Percentiles rank a stretch among this genome's conserved stretches.
Evolutionary conservation across 2,329 filamentous ascomycete genomes (phyloP).

Genomic region (Fusarium buharicum): DNA sequence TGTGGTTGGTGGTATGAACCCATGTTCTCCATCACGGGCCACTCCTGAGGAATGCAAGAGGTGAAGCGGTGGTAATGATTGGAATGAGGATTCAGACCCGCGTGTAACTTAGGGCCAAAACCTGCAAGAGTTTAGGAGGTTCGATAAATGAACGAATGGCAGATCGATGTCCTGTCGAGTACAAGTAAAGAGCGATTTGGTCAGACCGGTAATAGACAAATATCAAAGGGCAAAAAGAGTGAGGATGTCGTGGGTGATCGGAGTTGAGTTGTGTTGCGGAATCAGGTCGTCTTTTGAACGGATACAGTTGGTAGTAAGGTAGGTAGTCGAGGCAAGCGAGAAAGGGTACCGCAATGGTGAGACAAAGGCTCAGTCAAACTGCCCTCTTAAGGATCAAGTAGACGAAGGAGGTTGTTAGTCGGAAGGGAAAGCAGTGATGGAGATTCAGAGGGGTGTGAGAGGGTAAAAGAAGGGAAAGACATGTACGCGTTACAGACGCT

Average conservation of each 20-base stretch:
- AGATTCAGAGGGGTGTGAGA: slow-evolving; percentile 48
- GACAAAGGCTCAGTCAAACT: slow-evolving; percentile 48
- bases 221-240: slow-evolving; percentile 37
- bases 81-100: slow-evolving; percentile 29
- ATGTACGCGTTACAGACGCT: slow-evolving; percentile 36
- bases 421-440: slow-evolving; percentile 43
- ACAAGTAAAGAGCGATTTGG: slow-evolving; percentile 41
- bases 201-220: slow-evolving; percentile 20
- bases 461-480: slow-evolving; percentile 53
- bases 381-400: slow-evolving; percentile 50
- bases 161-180: slow-evolving; percentile 18
- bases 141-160: slow-evolving; percentile 27
- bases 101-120: slow-evolving; percentile 18
- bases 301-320: slow-evolving; percentile 31
- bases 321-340: slow-evolving; percentile 46
- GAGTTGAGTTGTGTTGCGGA: slow-evolving; percentile 30
- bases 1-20: slow-evolving; percentile 50
- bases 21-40: slow-evolving; percentile 47
- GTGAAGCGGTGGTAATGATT: slow-evolving; percentile 28
- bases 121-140: slow-evolving; percentile 6
- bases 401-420: slow-evolving; percentile 48
- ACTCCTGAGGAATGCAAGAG: slow-evolving; percentile 27
- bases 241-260: slow-evolving; percentile 33
- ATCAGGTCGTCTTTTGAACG: slow-evolving; percentile 46
- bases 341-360: slow-evolving; percentile 48